These are phyloP conservation scores for Phytopythium boreale DNA, from an alignment of 352 stramenopile genomes.

Conservation along the genomic window DNA sequence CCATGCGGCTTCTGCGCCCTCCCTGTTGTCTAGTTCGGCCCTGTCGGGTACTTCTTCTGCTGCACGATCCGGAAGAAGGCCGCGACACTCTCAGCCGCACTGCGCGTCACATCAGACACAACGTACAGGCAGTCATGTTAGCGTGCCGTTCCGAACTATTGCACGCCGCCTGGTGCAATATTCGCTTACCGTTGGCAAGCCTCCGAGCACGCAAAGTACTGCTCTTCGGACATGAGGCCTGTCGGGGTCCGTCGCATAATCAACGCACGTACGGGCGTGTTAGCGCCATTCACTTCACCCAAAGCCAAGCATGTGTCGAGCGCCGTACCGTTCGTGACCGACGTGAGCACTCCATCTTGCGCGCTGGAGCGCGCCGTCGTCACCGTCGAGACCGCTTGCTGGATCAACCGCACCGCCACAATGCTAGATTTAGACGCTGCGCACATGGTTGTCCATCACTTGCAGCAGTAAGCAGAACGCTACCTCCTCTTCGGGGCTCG, in stretches of 20 bases:
- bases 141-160: not conserved
- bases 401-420: constrained; percentile 5
- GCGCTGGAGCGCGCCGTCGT: constrained; percentile 63
- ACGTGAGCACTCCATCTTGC: constrained; percentile 71
- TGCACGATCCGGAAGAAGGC: constrained; percentile 78
- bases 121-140: not conserved
- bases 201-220: constrained; percentile 83
- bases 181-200: constrained; percentile 58
- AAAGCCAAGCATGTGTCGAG: not conserved
- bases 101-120: constrained; percentile 12
- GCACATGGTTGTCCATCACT: too few species aligned
- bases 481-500: constrained; percentile 70
- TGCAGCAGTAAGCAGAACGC: not conserved
- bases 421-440: not conserved
- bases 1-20: constrained; percentile 23
- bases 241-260: not conserved
- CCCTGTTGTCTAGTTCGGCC: constrained; percentile 8
- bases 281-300: not conserved
- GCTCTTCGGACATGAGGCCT: constrained; percentile 71
- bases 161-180: not conserved
- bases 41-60: constrained; percentile 60
- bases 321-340: constrained; percentile 55
- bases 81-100: constrained; percentile 67
- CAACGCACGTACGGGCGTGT: not conserved
- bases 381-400: constrained; percentile 60